Percentiles rank a stretch among this genome's conserved stretches.
These are phyloP conservation scores for Dendrobium catenatum DNA, from an alignment of 106 monocot genomes.

Conservation along the genomic window DNA sequence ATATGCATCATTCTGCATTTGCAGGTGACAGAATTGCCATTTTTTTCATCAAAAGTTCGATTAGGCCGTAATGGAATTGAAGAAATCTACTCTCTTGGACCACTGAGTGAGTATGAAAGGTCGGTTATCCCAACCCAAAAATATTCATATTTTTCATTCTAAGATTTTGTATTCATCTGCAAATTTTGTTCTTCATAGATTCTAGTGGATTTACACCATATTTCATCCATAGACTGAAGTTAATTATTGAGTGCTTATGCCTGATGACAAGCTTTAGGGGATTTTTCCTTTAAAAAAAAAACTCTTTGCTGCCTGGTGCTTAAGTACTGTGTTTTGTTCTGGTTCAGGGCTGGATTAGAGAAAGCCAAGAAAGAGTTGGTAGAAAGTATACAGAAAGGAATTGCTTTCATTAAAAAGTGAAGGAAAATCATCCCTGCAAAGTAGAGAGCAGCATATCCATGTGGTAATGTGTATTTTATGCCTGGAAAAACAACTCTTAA, in stretches of 20 bases:
- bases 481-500: not conserved
- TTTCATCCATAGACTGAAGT: no score
- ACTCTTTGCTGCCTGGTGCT: not conserved
- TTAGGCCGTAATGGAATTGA: conserved; percentile 67
- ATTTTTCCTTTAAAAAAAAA: not conserved
- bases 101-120: conserved; percentile 51
- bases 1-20: not conserved
- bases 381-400: conserved; percentile 57
- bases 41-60: conserved; percentile 83
- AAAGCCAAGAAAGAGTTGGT: conserved; percentile 85
- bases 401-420: conserved; percentile 47
- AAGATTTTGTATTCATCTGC: not conserved
- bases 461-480: not conserved
- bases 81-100: conserved; percentile 77
- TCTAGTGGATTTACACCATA: not conserved
- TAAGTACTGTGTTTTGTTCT: not conserved
- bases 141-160: not conserved
- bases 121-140: not conserved
- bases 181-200: not conserved
- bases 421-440: not conserved
- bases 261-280: no score
- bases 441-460: not conserved
- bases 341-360: conserved; percentile 65
- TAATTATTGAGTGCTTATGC: no score
- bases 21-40: conserved; percentile 78